These are phyloP conservation scores for Macrotyloma uniflorum DNA, from an alignment of 306 rosid genomes.

Conservation along the genomic window DNA sequence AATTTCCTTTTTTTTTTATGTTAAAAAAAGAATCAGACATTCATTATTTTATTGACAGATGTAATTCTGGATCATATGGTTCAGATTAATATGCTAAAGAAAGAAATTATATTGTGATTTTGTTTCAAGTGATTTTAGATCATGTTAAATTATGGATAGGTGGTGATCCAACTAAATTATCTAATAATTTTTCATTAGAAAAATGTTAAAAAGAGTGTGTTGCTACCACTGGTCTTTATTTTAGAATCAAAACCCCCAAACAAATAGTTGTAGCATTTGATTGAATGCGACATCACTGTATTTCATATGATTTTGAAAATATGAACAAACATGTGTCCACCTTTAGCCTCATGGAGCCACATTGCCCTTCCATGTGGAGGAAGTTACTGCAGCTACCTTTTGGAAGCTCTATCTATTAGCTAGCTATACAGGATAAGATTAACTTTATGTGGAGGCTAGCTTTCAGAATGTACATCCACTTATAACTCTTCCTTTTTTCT, in stretches of 20 bases:
- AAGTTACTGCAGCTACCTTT: constrained; percentile 12
- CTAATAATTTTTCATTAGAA: too few relatives aligned
- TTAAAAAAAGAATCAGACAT: neutral
- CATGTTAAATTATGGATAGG: neutral
- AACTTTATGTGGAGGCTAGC: constrained; percentile 1
- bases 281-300: neutral
- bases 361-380: constrained; percentile 14
- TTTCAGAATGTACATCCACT: constrained; percentile 12
- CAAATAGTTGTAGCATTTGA: constrained; percentile 20
- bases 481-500: neutral
- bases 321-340: constrained; percentile 3
- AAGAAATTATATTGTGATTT: too few relatives aligned
- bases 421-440: neutral
- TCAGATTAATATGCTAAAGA: too few relatives aligned
- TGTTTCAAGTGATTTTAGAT: too few relatives aligned
- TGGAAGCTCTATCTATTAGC: neutral
- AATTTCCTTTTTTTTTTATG: neutral
- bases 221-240: neutral
- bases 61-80: neutral
- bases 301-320: constrained; percentile 29
- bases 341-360: neutral
- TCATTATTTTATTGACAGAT: neutral
- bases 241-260: constrained; percentile 9
- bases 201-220: too few relatives aligned
- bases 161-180: neutral